Conservation (phyloP, 345 rosid genomes). For the Psidium friedrichsthalianum region DNA sequence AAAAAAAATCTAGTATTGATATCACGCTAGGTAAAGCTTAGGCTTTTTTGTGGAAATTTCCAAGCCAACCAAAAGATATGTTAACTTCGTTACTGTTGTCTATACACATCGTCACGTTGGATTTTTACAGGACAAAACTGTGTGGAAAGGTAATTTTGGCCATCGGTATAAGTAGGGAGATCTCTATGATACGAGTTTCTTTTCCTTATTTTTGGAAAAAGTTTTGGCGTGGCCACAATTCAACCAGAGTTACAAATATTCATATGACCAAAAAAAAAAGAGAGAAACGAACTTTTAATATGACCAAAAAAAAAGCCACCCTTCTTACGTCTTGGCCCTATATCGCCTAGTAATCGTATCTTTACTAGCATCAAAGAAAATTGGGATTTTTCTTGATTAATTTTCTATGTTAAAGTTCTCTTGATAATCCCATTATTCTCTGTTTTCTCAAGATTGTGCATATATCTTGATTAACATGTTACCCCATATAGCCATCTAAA, state of each 20-base stretch:
- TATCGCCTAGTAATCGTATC: background rate
- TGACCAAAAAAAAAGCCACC: background rate
- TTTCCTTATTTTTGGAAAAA: background rate
- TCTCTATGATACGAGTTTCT: background rate
- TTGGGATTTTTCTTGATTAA: no score
- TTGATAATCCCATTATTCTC: no score
- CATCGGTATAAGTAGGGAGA: accelerated
- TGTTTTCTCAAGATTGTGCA: no score
- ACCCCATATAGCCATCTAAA: no score
- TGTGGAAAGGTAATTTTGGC: accelerated
- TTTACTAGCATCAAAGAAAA: background rate
- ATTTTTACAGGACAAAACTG: background rate
- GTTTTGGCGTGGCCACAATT: no score
- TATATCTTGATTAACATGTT: no score
- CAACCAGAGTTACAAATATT: background rate
- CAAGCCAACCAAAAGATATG: accelerated
- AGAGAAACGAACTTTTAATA: no score
- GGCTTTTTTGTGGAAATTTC: no score
- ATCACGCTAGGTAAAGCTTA: no score
- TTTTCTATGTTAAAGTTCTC: no score
- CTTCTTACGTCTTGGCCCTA: background rate
- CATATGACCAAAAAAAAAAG: no score
- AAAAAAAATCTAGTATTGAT: background rate
- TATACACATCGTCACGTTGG: no score
- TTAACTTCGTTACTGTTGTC: background rate